These are phyloP conservation scores for Aegilops longissima DNA, from an alignment of 176 grass and related monocot species.

Conservation along the genomic window DNA sequence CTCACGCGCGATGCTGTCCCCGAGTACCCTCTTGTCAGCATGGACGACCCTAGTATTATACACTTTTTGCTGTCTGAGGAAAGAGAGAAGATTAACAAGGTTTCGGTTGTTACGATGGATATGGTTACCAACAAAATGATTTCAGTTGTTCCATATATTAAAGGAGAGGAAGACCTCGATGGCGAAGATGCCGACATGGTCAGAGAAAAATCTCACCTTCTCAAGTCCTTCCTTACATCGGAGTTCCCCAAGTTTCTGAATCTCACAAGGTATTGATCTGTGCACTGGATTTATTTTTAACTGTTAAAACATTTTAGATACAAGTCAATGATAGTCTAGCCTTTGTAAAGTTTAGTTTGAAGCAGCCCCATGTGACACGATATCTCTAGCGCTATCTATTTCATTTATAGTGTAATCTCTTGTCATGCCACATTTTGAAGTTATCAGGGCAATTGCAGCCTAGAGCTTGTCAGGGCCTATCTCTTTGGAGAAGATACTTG, in stretches of 20 bases:
- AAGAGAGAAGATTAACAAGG: background rate
- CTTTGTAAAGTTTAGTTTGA: too few relatives aligned
- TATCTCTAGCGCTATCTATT: too few relatives aligned
- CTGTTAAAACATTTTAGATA: background rate
- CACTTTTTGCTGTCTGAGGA: background rate
- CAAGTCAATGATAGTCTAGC: too few relatives aligned
- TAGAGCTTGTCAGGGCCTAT: too few relatives aligned
- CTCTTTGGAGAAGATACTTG: too few relatives aligned
- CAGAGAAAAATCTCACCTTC: background rate
- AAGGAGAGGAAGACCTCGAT: background rate
- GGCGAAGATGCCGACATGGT: conserved; percentile 10
- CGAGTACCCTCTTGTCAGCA: background rate
- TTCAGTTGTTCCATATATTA: background rate
- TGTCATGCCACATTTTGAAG: too few relatives aligned
- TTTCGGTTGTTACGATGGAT: background rate
- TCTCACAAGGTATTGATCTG: background rate
- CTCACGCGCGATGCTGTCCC: background rate
- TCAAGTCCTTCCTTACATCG: background rate
- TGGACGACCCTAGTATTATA: background rate
- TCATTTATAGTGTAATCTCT: too few relatives aligned
- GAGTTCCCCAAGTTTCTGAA: background rate
- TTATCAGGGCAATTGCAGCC: too few relatives aligned
- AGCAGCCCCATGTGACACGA: too few relatives aligned
- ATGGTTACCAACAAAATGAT: background rate
- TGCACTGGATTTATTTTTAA: background rate